Evolutionary conservation across 2,329 filamentous ascomycete species (phyloP), one percentile per base, ranked within the genome.

Genomic region (Neopestalotiopsis sp.): DNA sequence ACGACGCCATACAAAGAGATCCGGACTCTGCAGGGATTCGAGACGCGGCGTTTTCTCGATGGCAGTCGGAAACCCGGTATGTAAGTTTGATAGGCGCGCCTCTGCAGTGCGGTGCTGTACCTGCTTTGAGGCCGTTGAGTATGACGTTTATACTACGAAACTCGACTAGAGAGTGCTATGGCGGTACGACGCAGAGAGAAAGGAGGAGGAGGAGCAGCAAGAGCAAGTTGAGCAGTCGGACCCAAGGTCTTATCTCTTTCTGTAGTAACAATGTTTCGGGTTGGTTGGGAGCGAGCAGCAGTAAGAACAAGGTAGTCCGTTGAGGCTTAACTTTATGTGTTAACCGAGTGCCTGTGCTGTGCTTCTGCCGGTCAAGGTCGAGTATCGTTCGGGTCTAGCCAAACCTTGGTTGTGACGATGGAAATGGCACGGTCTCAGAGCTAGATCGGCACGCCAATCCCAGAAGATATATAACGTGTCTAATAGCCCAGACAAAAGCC

Each of bases 1-100:
- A 75, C 82, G 82, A 81, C 77, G 78, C 79, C 82, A 83, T 84
- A 72, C 75, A 76, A 69, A 30, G 13, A 20, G 20, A 32, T 30
- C 57, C 24, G 30, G 24, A 59, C 20, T 34, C 30, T 59, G 13
- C 24, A 13, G 57, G 57, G 6, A 4, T 34, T 34, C 20, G 24
- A 34, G 24, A 14, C 24, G 13, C 57, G 24, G 30, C 14, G 57
- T 7, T 28, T 14, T 30, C 24, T 6, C n/a, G 57, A 9, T n/a
- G 30, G 56, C 28, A 10, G 14, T 59, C 7, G 10, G 57, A 59
- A 59, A 14, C 20, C 24, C 30, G 57, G 10, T 59, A 13, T 24
- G 57, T 12, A 24, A 52, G 17, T 20, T 52, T 12, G 3, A 28
- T n/a, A 12, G 30, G 12, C 57, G 57, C 24, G 13, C 30, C 9